These are phyloP conservation scores for Phaeophleospora eucalypticola DNA, from an alignment of 2,329 filamentous ascomycete species.

Conservation along the genomic window DNA sequence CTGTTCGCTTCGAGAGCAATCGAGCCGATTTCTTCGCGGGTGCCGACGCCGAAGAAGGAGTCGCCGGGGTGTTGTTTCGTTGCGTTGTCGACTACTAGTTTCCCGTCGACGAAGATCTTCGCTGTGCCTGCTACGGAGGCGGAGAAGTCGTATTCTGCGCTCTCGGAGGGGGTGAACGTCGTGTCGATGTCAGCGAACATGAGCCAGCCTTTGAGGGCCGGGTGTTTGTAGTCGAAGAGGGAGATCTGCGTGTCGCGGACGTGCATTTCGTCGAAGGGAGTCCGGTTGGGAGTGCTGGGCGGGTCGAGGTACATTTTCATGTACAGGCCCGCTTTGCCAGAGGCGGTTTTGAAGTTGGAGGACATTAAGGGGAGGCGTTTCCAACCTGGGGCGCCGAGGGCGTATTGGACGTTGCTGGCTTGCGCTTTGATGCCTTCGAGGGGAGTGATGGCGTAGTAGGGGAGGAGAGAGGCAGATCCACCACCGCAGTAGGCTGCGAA, in stretches of 20 bases:
- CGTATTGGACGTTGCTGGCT: slow-evolving; percentile 20
- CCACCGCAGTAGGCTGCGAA: slow-evolving; percentile 51
- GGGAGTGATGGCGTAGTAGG: slow-evolving; percentile 34
- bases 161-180: slow-evolving; percentile 56
- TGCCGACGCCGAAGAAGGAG: slow-evolving; percentile 62
- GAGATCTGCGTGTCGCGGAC: slow-evolving; percentile 40
- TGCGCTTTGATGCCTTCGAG: slow-evolving; percentile 29
- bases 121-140: slow-evolving; percentile 63
- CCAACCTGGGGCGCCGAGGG: slow-evolving; percentile 26
- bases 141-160: slow-evolving; percentile 61
- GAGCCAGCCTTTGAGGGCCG: slow-evolving; percentile 32
- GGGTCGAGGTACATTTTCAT: slow-evolving; percentile 45
- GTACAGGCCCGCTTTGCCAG: slow-evolving; percentile 23
- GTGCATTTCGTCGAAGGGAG: slow-evolving; percentile 50
- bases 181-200: slow-evolving; percentile 51
- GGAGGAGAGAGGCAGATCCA: slow-evolving; percentile 31
- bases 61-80: slow-evolving; percentile 57
- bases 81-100: slow-evolving; percentile 61
- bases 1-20: slow-evolving; percentile 57
- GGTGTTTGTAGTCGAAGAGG: slow-evolving; percentile 51
- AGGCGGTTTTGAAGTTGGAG: slow-evolving; percentile 18
- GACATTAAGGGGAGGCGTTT: slow-evolving; percentile 29
- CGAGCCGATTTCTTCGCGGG: slow-evolving; percentile 58
- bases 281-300: slow-evolving; percentile 41
- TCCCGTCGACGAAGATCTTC: slow-evolving; percentile 60